A percentile compares a stretch with the other conserved stretches of the same genome.
phyloP scores from a whole-genome alignment of 2,329 filamentous ascomycete species.

The Rhynchosporium agropyri region DNA sequence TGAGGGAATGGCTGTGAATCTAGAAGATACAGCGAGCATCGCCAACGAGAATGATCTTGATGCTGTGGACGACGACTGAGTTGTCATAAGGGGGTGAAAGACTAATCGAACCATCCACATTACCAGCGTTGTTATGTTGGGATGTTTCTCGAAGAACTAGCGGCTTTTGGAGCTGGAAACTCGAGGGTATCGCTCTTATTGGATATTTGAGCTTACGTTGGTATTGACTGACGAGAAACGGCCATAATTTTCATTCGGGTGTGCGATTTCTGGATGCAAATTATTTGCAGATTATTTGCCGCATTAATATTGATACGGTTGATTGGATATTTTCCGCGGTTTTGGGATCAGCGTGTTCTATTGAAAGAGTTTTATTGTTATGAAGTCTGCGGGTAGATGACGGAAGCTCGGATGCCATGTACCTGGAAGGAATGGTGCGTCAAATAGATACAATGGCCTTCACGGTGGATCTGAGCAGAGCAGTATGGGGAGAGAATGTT shows the following conservation, averaged over 20 bases:
- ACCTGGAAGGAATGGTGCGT: neutral
- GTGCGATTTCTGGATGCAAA: neutral
- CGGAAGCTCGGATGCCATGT: neutral
- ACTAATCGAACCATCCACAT: conserved; percentile 9
- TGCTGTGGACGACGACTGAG: conserved; percentile 15
- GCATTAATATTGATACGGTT: neutral
- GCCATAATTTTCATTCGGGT: neutral
- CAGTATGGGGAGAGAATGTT: neutral
- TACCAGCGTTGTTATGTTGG: neutral
- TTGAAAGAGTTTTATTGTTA: neutral
- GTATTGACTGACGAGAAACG: too few species aligned
- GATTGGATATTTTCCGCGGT: neutral
- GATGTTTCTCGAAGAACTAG: neutral
- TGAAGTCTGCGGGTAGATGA: neutral
- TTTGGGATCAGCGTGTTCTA: neutral
- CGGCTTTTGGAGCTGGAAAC: neutral
- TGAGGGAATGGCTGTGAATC: conserved; percentile 8
- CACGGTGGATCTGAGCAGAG: neutral
- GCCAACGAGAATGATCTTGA: conserved; percentile 18
- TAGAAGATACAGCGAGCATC: conserved; percentile 17
- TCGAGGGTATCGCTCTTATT: neutral
- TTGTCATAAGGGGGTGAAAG: neutral
- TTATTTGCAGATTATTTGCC: neutral
- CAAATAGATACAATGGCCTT: neutral
- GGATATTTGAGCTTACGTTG: too few species aligned